Evolutionary conservation across 495 filamentous ascomycete genomes (phyloP).

Genomic region (Neurospora sp.): DNA sequence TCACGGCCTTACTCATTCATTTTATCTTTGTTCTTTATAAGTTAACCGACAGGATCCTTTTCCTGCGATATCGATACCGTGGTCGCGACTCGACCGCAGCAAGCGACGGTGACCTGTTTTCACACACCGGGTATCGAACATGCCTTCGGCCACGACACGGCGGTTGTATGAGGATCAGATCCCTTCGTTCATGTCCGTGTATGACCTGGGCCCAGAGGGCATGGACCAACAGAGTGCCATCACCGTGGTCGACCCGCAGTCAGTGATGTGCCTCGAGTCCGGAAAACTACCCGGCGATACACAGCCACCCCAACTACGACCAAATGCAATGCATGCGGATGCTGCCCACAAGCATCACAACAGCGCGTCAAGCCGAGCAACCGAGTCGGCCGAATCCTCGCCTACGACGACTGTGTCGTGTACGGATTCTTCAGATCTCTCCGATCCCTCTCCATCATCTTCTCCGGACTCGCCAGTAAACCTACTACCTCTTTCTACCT

Average conservation of each 20-base stretch:
- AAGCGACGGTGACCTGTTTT: constrained; percentile 6
- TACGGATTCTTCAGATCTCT: constrained; percentile 74
- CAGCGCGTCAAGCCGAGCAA: constrained; percentile 68
- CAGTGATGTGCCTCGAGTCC: constrained; percentile 30
- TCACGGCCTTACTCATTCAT: background rate
- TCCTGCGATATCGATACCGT: constrained; percentile 8
- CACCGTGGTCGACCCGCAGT: constrained; percentile 32
- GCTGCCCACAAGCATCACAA: constrained; percentile 47
- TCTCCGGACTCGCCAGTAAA: constrained; percentile 80
- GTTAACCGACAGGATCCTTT: background rate
- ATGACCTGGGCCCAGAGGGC: constrained; percentile 39
- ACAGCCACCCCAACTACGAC: constrained; percentile 22
- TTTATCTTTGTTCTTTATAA: background rate
- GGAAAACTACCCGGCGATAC: constrained; percentile 17
- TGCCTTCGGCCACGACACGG: constrained; percentile 44
- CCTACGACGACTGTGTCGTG: constrained; percentile 94
- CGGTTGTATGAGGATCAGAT: constrained; percentile 54
- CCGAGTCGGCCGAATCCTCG: constrained; percentile 85
- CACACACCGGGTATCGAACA: constrained; percentile 20
- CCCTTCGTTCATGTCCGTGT: constrained; percentile 65
- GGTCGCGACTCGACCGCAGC: constrained; percentile 16
- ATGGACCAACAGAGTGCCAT: constrained; percentile 35
- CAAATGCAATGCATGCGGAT: constrained; percentile 26
- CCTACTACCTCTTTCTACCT: constrained; percentile 46
- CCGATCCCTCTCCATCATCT: constrained; percentile 84